phyloP scores from a whole-genome alignment of 2,329 filamentous ascomycete genomes.

The Pleomassaria siparia region DNA sequence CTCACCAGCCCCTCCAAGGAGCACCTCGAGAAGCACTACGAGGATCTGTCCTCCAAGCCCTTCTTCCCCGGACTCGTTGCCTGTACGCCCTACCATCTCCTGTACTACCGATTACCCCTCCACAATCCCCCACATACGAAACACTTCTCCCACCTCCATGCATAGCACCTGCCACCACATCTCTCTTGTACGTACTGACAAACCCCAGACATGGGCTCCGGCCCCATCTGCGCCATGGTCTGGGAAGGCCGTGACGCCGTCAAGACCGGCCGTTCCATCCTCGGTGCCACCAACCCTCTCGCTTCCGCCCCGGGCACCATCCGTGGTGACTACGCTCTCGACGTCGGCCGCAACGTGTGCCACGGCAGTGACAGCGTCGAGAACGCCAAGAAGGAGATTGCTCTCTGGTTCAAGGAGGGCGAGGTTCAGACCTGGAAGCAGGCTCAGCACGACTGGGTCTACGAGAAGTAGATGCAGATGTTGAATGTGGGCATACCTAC shows the following conservation, averaged over 20 bases:
- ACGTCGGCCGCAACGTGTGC: constrained; percentile 98
- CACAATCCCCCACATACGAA: neutral
- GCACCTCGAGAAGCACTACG: constrained; percentile 98
- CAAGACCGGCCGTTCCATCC: constrained; percentile 95
- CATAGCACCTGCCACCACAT: constrained; percentile 6
- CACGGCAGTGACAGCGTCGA: constrained; percentile 99
- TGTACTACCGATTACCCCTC: neutral
- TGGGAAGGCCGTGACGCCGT: constrained; percentile 99
- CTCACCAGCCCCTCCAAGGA: constrained; percentile 83
- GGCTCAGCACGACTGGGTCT: constrained; percentile 89
- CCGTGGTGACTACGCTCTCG: constrained; percentile 88
- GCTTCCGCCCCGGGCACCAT: constrained; percentile 96
- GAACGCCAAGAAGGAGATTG: constrained; percentile 99
- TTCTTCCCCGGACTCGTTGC: constrained; percentile 95
- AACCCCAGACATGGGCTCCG: constrained; percentile 83
- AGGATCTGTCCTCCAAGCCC: constrained; percentile 87
- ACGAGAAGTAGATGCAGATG: constrained; percentile 79
- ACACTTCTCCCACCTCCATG: constrained; percentile 1
- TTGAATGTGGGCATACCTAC: neutral
- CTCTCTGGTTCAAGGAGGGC: constrained; percentile 92
- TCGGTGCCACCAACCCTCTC: constrained; percentile 98
- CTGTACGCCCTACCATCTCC: constrained; percentile 63
- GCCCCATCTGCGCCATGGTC: constrained; percentile 98
- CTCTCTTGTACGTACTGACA: constrained; percentile 9
- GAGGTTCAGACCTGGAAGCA: constrained; percentile 86